These are phyloP conservation scores for Dichotomopilus funicola DNA, from an alignment of 2,329 filamentous ascomycete species.

Conservation along the genomic window DNA sequence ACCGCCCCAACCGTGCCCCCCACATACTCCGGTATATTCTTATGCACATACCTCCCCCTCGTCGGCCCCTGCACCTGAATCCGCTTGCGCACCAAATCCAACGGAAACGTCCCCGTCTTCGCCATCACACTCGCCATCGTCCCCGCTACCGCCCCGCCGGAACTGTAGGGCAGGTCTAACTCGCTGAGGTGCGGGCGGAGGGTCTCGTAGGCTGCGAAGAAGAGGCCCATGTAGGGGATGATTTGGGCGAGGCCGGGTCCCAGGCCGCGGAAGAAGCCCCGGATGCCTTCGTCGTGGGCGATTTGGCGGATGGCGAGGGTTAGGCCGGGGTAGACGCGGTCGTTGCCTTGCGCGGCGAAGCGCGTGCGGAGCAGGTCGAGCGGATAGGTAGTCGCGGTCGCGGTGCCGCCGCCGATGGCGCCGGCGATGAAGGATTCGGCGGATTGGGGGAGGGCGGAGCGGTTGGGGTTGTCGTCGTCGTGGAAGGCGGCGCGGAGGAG, in stretches of 20 bases:
- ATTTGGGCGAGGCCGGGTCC: slow-evolving; percentile 79
- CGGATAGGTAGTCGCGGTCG: slow-evolving; percentile 82
- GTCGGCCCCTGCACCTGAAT: slow-evolving; percentile 94
- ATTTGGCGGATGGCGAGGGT: slow-evolving; percentile 66
- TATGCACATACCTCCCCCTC: slow-evolving; percentile 68
- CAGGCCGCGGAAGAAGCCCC: slow-evolving; percentile 84
- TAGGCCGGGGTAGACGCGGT: slow-evolving; percentile 72
- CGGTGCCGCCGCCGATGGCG: slow-evolving; percentile 71
- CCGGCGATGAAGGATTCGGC: slow-evolving; percentile 77
- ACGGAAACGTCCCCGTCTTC: slow-evolving; percentile 86
- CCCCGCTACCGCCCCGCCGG: slow-evolving; percentile 77
- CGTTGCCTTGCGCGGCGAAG: slow-evolving; percentile 86
- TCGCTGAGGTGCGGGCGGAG: slow-evolving; percentile 54
- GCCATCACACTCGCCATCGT: slow-evolving; percentile 70
- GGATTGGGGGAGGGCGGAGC: slow-evolving; percentile 50
- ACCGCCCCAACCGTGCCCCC: slow-evolving; percentile 61
- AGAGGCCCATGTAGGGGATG: slow-evolving; percentile 93
- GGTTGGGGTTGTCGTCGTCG: slow-evolving; percentile 15
- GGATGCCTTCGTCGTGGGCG: slow-evolving; percentile 61
- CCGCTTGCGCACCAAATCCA: slow-evolving; percentile 87
- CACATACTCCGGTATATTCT: slow-evolving; percentile 89
- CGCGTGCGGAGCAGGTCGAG: slow-evolving; percentile 88
- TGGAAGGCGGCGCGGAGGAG: slow-evolving; percentile 48
- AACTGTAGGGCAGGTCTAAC: slow-evolving; percentile 60
- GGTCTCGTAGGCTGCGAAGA: slow-evolving; percentile 84